Base-by-base conservation (phyloP, 345 rosid species). In the Hibiscus syriacus region DNA sequence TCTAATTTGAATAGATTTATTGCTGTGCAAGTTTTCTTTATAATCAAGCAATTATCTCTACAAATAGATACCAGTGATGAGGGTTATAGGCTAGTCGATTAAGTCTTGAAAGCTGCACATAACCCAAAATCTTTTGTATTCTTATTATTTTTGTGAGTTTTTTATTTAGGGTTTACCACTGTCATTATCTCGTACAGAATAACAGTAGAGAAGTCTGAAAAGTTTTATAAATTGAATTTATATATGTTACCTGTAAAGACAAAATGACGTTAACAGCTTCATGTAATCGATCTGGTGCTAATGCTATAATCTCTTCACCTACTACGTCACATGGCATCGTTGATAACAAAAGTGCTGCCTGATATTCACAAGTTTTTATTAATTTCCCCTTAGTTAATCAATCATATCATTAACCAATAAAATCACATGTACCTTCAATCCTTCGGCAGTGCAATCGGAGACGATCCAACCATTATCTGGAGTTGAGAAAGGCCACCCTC, bases 401-500 rank as follows among this genome's bases (percentile, higher is more conserved):
- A 17, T 50, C 25, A 17, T 0, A 50, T 19, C 12, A 7, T 12
- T 19, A 9, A 19, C 1, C 4, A 1, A 1, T 7, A 17, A 49
- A 30, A 48, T 20, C 1, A 36, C 2, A 49, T 46, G 29, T 66
- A 79, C 89, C 86, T 87, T 84, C 19, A 89, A 74, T 29, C 78
- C 86, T 80, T 90, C 96, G 0, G 88, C 74, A 3, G 92, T 74
- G 64, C 86, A 79, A 64, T 90, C 90, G 0, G 96, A 83, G 6
- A 79, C 87, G n/a, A 75, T 78, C 93, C 96, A 90, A 6, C 85
- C 86, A 49, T 85, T 74, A 36, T 90, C 92, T 0, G 77, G 76
- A 14, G 87, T 87, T 1, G 92, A 87, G 80, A 90, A 90, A 55
- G 89, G 79, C 92, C 96, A 90, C 49, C 87, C 96, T 52, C 92